These are phyloP conservation scores for Dactylonectria macrodidyma DNA, from an alignment of 2,329 filamentous ascomycete species.

Conservation along the genomic window DNA sequence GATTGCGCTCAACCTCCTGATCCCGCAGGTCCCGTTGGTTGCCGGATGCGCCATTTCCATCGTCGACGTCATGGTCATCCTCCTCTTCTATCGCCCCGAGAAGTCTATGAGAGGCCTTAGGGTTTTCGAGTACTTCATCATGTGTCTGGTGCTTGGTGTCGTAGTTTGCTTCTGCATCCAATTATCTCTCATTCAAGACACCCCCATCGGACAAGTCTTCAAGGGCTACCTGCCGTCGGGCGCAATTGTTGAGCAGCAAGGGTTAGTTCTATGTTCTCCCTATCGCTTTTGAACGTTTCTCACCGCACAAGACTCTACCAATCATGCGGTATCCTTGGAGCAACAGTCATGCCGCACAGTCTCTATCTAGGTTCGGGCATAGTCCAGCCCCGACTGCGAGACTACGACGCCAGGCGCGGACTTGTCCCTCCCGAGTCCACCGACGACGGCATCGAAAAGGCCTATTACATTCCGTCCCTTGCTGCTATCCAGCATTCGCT, in stretches of 20 bases:
- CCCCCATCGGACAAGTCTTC: conserved; percentile 72
- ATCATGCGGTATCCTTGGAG: conserved; percentile 82
- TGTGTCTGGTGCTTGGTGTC: conserved; percentile 75
- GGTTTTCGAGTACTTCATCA: conserved; percentile 76
- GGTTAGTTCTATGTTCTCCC: conserved; percentile 50
- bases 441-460: conserved; percentile 59
- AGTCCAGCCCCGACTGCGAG: conserved; percentile 75
- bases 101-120: conserved; percentile 72
- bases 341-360: conserved; percentile 81
- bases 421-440: conserved; percentile 58
- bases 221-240: conserved; percentile 75
- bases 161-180: conserved; percentile 81
- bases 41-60: conserved; percentile 79
- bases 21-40: conserved; percentile 75
- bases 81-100: conserved; percentile 75
- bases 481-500: conserved; percentile 81
- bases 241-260: conserved; percentile 70
- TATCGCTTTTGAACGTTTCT: conserved; percentile 30
- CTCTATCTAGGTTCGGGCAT: conserved; percentile 79
- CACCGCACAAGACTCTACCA: conserved; percentile 66
- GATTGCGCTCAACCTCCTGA: conserved; percentile 77
- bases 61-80: conserved; percentile 76
- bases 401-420: conserved; percentile 73
- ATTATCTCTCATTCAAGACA: conserved; percentile 72
- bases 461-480: conserved; percentile 79